These are phyloP conservation scores for Nicotiana sylvestris DNA, from an alignment of 257 asterid genomes.

Conservation along the genomic window DNA sequence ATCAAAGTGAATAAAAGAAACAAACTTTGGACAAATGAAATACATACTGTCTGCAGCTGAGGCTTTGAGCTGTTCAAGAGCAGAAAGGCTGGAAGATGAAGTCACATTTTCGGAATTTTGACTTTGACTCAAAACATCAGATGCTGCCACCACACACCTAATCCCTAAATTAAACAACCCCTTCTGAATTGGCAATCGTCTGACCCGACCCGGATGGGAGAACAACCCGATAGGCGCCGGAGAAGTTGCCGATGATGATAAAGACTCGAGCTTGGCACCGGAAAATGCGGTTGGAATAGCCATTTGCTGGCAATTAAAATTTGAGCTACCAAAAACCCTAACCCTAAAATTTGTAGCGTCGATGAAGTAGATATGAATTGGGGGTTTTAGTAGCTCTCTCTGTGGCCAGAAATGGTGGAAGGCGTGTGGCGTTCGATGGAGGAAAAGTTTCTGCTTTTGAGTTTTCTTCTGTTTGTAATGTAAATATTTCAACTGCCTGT, in stretches of 20 bases:
- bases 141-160: conserved; percentile 49
- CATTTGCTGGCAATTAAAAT: conserved; percentile 28
- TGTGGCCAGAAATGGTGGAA: neutral
- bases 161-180: conserved; percentile 26
- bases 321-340: conserved; percentile 2
- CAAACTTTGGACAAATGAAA: neutral
- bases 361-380: neutral
- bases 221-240: conserved; percentile 40
- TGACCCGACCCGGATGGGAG: conserved; percentile 40
- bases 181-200: conserved; percentile 23
- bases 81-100: conserved; percentile 73
- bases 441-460: neutral
- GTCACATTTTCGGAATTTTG: conserved; percentile 34
- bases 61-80: conserved; percentile 78
- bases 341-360: conserved; percentile 9
- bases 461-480: neutral
- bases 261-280: conserved; percentile 71
- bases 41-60: conserved; percentile 76
- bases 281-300: conserved; percentile 67
- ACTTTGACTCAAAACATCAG: conserved; percentile 34
- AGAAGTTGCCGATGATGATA: conserved; percentile 42
- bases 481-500: neutral
- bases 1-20: neutral
- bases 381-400: conserved; percentile 12
- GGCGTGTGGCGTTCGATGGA: conserved; percentile 15